Evolutionary conservation across 2,329 filamentous ascomycete genomes (phyloP).

Genomic region (Xylaria sp.): DNA sequence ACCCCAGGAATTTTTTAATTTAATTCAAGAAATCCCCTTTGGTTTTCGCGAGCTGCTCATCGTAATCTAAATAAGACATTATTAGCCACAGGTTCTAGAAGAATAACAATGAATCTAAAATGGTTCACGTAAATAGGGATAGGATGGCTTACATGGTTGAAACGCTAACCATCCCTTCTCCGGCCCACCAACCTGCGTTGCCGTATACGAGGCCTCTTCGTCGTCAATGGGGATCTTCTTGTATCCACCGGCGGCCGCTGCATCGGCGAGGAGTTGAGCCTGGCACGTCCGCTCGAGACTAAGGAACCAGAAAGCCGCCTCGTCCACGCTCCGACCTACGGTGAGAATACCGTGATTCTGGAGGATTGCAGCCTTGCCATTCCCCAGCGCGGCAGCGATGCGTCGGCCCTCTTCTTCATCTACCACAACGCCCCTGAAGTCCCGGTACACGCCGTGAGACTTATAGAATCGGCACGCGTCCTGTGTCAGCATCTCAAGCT

Average conservation of each 20-base stretch:
- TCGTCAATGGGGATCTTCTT: conserved; percentile 48
- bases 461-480: conserved; percentile 69
- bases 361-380: conserved; percentile 66
- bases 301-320: conserved; percentile 72
- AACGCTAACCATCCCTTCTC: conserved; percentile 50
- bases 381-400: conserved; percentile 67
- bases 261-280: conserved; percentile 70
- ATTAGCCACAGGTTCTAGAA: background rate
- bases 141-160: conserved; percentile 41
- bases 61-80: conserved; percentile 35
- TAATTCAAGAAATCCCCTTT: conserved; percentile 40
- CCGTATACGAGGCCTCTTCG: conserved; percentile 46
- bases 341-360: conserved; percentile 73
- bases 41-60: conserved; percentile 41
- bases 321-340: conserved; percentile 71
- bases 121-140: background rate
- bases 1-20: background rate
- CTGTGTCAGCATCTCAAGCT: conserved; percentile 71
- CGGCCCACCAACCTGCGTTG: conserved; percentile 46
- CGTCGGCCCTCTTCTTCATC: conserved; percentile 66
- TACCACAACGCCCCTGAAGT: conserved; percentile 71
- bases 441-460: conserved; percentile 67
- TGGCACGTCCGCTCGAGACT: conserved; percentile 71
- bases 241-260: conserved; percentile 56
- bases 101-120: background rate